These are phyloP conservation scores for Neltuma alba DNA, from an alignment of 306 rosid species.

Conservation along the genomic window DNA sequence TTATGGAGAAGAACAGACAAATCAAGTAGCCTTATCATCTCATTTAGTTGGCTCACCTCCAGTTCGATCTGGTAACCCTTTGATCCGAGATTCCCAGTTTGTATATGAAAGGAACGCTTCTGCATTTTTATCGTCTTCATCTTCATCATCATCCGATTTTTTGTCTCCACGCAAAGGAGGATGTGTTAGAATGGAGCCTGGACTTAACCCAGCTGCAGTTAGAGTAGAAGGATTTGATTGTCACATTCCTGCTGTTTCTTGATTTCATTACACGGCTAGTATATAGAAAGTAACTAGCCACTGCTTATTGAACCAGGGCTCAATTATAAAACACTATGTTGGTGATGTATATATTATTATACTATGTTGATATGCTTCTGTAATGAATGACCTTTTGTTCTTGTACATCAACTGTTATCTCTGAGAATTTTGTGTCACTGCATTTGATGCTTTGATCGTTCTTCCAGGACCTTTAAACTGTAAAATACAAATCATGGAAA, in stretches of 20 bases:
- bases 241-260: constrained; percentile 10
- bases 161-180: constrained; percentile 63
- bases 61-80: constrained; percentile 61
- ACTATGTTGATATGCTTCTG: neutral
- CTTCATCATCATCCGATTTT: constrained; percentile 45
- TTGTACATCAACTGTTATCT: neutral
- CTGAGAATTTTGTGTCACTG: neutral
- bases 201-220: constrained; percentile 40
- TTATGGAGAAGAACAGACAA: constrained; percentile 42
- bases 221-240: constrained; percentile 40
- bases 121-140: constrained; percentile 32
- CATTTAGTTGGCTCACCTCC: constrained; percentile 79
- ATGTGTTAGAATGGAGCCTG: constrained; percentile 57
- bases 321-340: neutral
- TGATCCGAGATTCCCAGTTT: constrained; percentile 65
- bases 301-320: neutral
- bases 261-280: neutral
- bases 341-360: neutral
- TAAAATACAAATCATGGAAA: neutral
- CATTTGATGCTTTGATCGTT: neutral
- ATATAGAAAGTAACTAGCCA: neutral
- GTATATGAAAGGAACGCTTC: constrained; percentile 43
- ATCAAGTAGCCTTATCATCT: constrained; percentile 49
- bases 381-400: neutral
- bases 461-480: neutral